Conservation (phyloP, 2,329 filamentous ascomycete species). For the Colletotrichum lupini region DNA sequence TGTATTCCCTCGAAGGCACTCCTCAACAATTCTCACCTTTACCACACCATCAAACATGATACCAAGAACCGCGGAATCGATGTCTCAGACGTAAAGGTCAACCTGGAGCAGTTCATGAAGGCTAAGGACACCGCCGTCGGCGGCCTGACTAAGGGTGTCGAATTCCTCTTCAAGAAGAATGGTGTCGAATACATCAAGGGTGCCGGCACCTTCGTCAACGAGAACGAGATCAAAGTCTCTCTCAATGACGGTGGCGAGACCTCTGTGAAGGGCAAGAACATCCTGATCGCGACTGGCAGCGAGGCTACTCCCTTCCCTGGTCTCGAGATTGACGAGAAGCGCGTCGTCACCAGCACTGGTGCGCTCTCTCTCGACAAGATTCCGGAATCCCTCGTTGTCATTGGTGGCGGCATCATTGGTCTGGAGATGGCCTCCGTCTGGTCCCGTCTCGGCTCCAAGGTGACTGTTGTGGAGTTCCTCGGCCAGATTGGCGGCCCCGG, state of each 20-base stretch:
- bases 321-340: constrained; percentile 96
- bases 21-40: constrained; percentile 98
- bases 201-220: constrained; percentile 84
- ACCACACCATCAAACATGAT: constrained; percentile 97
- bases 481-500: constrained; percentile 96
- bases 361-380: constrained; percentile 90
- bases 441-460: constrained; percentile 92
- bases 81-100: constrained; percentile 96
- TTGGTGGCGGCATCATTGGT: constrained; percentile 98
- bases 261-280: constrained; percentile 91
- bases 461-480: constrained; percentile 97
- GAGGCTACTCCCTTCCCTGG: constrained; percentile 97
- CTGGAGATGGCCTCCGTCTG: constrained; percentile 99
- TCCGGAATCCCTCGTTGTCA: constrained; percentile 96
- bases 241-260: constrained; percentile 93
- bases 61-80: constrained; percentile 97
- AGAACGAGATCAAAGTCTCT: constrained; percentile 91
- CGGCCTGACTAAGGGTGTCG: constrained; percentile 94
- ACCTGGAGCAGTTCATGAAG: constrained; percentile 96
- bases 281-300: constrained; percentile 95
- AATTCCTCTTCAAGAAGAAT: constrained; percentile 99
- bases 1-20: constrained; percentile 99
- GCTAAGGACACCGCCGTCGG: constrained; percentile 93
- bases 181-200: constrained; percentile 98
- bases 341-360: constrained; percentile 95